Conservation (phyloP, 2,329 filamentous ascomycete genomes). For the Colletotrichum musae region DNA sequence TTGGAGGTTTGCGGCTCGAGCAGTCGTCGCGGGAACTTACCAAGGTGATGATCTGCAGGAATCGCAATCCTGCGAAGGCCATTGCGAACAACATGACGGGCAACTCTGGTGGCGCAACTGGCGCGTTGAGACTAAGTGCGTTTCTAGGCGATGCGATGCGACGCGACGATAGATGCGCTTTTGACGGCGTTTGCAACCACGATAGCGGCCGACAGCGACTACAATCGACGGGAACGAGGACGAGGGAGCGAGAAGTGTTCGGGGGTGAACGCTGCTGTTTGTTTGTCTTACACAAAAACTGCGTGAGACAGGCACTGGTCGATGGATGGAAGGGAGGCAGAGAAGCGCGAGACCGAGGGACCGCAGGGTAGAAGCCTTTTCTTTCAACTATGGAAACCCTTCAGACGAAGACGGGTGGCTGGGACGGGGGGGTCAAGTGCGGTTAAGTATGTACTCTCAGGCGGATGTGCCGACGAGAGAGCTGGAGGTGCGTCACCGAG, state of each 20-base stretch:
- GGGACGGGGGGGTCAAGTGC: slow-evolving; percentile 24
- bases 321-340: slow-evolving; percentile 8
- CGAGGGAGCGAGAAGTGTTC: background rate
- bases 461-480: background rate
- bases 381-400: background rate
- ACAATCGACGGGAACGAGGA: background rate
- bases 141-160: background rate
- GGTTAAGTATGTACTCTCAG: slow-evolving; percentile 20
- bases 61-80: slow-evolving; percentile 74
- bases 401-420: slow-evolving; percentile 33
- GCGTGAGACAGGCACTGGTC: background rate
- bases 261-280: slow-evolving; percentile 9
- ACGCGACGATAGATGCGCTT: slow-evolving; percentile 8
- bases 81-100: slow-evolving; percentile 73
- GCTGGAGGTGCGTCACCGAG: slow-evolving; percentile 13
- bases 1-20: background rate
- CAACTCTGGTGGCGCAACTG: slow-evolving; percentile 5
- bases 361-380: too few species aligned
- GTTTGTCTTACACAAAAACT: slow-evolving; percentile 9
- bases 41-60: slow-evolving; percentile 74
- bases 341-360: background rate
- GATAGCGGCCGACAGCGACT: background rate
- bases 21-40: slow-evolving; percentile 57
- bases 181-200: slow-evolving; percentile 20
- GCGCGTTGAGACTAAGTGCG: background rate